A percentile compares a stretch with the other conserved stretches of the same genome.
Conservation (phyloP, 768 basidiomycete species). For the Suillus plorans region DNA sequence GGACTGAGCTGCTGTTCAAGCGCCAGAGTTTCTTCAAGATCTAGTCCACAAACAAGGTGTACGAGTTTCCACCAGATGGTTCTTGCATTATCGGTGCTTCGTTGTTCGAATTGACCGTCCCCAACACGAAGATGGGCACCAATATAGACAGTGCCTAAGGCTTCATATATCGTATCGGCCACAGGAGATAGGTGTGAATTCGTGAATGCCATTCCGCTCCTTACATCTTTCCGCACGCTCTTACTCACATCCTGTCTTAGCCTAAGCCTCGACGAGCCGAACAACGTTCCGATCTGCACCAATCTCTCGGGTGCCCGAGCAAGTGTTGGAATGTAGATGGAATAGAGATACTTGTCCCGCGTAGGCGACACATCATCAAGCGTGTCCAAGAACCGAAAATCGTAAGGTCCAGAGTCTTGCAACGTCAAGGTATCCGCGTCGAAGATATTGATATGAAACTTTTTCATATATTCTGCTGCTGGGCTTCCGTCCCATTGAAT, state of each 20-base stretch:
- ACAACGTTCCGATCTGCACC: slow-evolving; percentile 23
- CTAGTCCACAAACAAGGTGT: slow-evolving; percentile 43
- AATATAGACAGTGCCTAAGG: slow-evolving; percentile 50
- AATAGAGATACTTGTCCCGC: slow-evolving; percentile 41
- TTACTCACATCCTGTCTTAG: slow-evolving; percentile 42
- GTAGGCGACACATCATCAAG: slow-evolving; percentile 20
- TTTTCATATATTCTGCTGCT: not conserved
- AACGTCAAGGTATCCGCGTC: not conserved
- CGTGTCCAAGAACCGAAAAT: not conserved
- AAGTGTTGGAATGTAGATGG: slow-evolving; percentile 26
- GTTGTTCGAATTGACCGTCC: slow-evolving; percentile 58
- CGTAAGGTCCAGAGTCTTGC: not conserved
- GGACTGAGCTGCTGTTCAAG: slow-evolving; percentile 21
- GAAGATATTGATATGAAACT: not conserved
- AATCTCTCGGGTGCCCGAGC: not conserved
- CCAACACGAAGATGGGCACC: slow-evolving; percentile 69
- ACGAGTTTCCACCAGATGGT: slow-evolving; percentile 60
- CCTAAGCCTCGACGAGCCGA: slow-evolving; percentile 70
- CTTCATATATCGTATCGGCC: slow-evolving; percentile 42
- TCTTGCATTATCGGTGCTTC: slow-evolving; percentile 42
- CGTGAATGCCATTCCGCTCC: slow-evolving; percentile 56
- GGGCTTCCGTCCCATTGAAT: not conserved
- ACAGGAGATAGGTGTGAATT: slow-evolving; percentile 46
- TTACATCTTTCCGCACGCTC: slow-evolving; percentile 45
- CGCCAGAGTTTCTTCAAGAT: slow-evolving; percentile 32